Base-by-base conservation (phyloP, 2,329 filamentous ascomycete genomes). In the Aspergillus texensis region DNA sequence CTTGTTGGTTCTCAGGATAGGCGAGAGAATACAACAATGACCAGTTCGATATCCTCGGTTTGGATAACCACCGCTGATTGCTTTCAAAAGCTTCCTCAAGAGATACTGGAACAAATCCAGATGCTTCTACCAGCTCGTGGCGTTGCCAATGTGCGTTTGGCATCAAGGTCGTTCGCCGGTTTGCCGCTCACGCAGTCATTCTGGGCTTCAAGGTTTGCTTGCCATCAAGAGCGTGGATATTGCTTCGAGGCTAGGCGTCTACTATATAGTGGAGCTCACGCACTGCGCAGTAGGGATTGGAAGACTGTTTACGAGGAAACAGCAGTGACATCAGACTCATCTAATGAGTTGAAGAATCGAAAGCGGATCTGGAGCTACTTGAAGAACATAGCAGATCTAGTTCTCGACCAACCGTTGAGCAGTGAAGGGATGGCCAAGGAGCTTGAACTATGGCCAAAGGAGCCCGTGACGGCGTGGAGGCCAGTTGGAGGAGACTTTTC, bases 131-230 rank as follows among this genome's bases (percentile, higher is more conserved):
- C 60, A 1, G 62, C 58, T 36, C 21, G 28, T 36, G 63, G 67
- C 50, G 67, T 71, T 14, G 41, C 52, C 24, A 69, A 48, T 41
- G 26, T 66, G 30, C 50, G 65, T 30, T 53, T 62, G 16, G 67
- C 67, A 28, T 68, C 67, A 28, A 64, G 69, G 46, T 68, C 69
- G 2, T 70, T 69, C 46, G 68, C 68, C 6, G 66, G 64, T 26
- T 57, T 71, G n/a, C 62, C 62, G 9, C 52, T 70, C 6, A 60
- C 57, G 6, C 68, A 68, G 34, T 53, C 59, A 11, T 70, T 71
- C 60, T 71, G 69, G 69, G 60, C 62, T n/a, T 71, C 68, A 36
- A 61, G 69, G 50, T 70, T 71, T 36, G 54, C 54, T n/a, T 58
- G 28, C n/a, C 19, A 48, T 24, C 61, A 64, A 36, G 68, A 71